These are phyloP conservation scores for Geranomyces variabilis DNA, from an alignment of 192 early-diverging fungal species.

Conservation along the genomic window DNA sequence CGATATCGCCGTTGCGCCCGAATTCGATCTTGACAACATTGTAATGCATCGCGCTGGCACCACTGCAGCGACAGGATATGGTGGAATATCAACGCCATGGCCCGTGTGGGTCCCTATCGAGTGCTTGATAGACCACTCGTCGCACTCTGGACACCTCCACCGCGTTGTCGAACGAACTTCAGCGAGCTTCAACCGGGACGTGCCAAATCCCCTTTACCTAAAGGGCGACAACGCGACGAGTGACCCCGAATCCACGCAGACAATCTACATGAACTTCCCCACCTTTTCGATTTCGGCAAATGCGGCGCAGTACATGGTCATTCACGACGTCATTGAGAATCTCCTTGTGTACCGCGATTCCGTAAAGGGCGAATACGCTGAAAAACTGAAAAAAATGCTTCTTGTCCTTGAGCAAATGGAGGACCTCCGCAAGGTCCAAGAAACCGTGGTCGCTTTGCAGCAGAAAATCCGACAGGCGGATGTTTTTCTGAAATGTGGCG, in stretches of 20 bases:
- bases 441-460: conserved; percentile 63
- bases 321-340: conserved; percentile 76
- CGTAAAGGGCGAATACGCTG: conserved; percentile 69
- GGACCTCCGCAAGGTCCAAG: conserved; percentile 57
- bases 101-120: conserved; percentile 74
- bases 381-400: conserved; percentile 74
- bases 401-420: conserved; percentile 78
- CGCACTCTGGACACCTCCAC: conserved; percentile 54
- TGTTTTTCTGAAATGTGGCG: conserved; percentile 24
- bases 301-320: conserved; percentile 72
- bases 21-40: conserved; percentile 42
- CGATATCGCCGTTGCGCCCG: conserved; percentile 26
- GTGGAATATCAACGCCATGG: conserved; percentile 40
- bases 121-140: conserved; percentile 57
- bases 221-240: conserved; percentile 42
- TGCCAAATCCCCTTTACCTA: conserved; percentile 70
- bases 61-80: neutral
- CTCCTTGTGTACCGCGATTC: conserved; percentile 86
- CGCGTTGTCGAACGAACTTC: conserved; percentile 62
- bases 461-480: conserved; percentile 58
- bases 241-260: conserved; percentile 54
- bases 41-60: conserved; percentile 18
- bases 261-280: conserved; percentile 72
- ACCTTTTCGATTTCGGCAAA: conserved; percentile 73
- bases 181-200: conserved; percentile 63